These are phyloP conservation scores for Pseudogymnoascus verrucosus DNA, from an alignment of 2,329 filamentous ascomycete species.

Conservation along the genomic window DNA sequence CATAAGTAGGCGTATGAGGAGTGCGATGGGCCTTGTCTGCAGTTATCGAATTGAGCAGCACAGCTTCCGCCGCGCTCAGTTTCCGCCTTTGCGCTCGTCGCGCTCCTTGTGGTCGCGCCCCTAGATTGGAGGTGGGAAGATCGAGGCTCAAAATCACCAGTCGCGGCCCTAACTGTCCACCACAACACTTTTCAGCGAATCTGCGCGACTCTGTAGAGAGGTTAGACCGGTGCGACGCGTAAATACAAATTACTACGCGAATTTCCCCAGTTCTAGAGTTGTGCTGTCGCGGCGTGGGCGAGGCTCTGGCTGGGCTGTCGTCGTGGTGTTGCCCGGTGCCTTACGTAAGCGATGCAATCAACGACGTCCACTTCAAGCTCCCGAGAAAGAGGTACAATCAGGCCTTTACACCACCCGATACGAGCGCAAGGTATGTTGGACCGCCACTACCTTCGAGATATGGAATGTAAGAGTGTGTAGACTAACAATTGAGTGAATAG, in stretches of 20 bases:
- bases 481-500: constrained; percentile 1
- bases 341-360: constrained; percentile 11
- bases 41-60: not conserved
- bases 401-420: constrained; percentile 10
- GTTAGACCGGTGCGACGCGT: constrained; percentile 25
- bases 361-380: constrained; percentile 8
- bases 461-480: not conserved
- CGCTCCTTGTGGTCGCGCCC: not conserved
- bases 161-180: not conserved
- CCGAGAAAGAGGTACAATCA: constrained; percentile 1
- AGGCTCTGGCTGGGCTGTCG: constrained; percentile 12
- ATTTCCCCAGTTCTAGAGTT: constrained; percentile 22
- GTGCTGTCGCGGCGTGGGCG: constrained; percentile 15
- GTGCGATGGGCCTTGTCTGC: not conserved
- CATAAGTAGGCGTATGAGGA: not conserved
- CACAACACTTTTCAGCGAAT: not conserved
- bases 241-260: constrained; percentile 22
- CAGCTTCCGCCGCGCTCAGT: constrained; percentile 2
- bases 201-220: constrained; percentile 15
- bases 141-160: constrained; percentile 4
- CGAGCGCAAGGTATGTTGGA: constrained; percentile 3
- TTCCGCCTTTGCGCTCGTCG: not conserved
- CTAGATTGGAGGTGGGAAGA: not conserved
- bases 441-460: not conserved
- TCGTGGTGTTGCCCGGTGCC: constrained; percentile 9